Base-by-base conservation (phyloP, 306 rosid species). In the Prunus salicina region DNA sequence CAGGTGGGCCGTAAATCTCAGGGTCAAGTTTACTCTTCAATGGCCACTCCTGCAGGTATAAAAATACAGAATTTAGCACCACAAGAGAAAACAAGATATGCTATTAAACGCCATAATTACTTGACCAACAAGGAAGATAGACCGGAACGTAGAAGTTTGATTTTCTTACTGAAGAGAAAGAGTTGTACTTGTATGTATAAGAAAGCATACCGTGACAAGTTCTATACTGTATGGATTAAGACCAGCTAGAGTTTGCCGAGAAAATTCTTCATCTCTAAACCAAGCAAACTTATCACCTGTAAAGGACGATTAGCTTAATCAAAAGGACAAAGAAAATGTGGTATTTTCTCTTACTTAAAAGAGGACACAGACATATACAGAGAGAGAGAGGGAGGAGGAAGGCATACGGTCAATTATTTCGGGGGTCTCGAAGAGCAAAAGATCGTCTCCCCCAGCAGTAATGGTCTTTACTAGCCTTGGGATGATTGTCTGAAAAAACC, bases 191-290 rank as follows among this genome's bases (percentile, higher is more conserved):
- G 25, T 25, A 49, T 69, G 45, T 18, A 2, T 8, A 15, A 38
- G 32, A 25, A 24, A 6, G 12, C 70, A 27, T 75, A 86, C 89
- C 83, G 77, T 78, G 22, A 86, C 76, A 70, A 86, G 72, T 8
- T 64, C 70, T 8, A 83, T 75, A 67, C 78, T 52, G 18, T 43
- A 81, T 46, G 89, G 89, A 32, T 86, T 83, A 20, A 83, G 85
- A 18, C 89, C 89, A 9, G 89, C 80, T 53, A 86, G 79, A 20
- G 89, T 86, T 38, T 86, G 87, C 68, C 87, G 47, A 24, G 85
- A 84, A 80, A 86, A 86, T 41, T 86, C 87, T 50, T 86, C 85
- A 57, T 82, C 89, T 32, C 71, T 77, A 8, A 82, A 82, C 89
- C 85, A 82, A 25, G 79, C 24, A 32, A 86, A 75, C 32, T 83